A percentile compares a stretch with the other conserved stretches of the same genome.
These are phyloP conservation scores for Neoboletus brunneissimus DNA, from an alignment of 768 basidiomycete species.

Conservation along the genomic window DNA sequence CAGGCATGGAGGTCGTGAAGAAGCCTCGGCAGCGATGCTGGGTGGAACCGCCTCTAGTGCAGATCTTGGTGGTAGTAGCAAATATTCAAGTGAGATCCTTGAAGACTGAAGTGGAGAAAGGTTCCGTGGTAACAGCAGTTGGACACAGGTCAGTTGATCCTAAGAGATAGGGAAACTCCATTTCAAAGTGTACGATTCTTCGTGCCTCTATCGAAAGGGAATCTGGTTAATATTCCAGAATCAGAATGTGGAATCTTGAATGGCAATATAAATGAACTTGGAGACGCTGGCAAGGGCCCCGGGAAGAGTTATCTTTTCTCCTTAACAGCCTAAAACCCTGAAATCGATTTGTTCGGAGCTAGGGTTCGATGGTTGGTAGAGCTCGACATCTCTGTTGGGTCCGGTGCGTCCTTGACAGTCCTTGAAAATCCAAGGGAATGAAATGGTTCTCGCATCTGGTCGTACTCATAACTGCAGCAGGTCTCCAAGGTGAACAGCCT, in stretches of 20 bases:
- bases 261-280: too few relatives aligned
- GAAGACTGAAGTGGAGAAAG: slow-evolving; percentile 88
- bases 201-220: slow-evolving; percentile 56
- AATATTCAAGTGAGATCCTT: slow-evolving; percentile 85
- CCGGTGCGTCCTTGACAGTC: slow-evolving; percentile 47
- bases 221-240: slow-evolving; percentile 43
- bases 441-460: slow-evolving; percentile 67
- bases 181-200: slow-evolving; percentile 65
- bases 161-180: slow-evolving; percentile 75
- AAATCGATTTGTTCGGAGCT: slow-evolving; percentile 74
- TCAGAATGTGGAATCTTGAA: too few relatives aligned
- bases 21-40: slow-evolving; percentile 74
- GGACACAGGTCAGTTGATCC: slow-evolving; percentile 84
- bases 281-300: slow-evolving; percentile 36
- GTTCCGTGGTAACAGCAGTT: slow-evolving; percentile 86
- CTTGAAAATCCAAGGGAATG: slow-evolving; percentile 50
- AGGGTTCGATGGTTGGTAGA: slow-evolving; percentile 72
- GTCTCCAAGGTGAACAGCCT: slow-evolving; percentile 81
- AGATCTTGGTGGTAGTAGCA: slow-evolving; percentile 89
- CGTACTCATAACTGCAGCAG: slow-evolving; percentile 79
- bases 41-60: slow-evolving; percentile 77
- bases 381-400: slow-evolving; percentile 68
- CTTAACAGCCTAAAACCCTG: slow-evolving; percentile 39
- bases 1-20: slow-evolving; percentile 60
- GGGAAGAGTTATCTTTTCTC: slow-evolving; percentile 14